Conservation (phyloP, 2,329 filamentous ascomycete genomes). For the Pestalotiopsis sp. region DNA sequence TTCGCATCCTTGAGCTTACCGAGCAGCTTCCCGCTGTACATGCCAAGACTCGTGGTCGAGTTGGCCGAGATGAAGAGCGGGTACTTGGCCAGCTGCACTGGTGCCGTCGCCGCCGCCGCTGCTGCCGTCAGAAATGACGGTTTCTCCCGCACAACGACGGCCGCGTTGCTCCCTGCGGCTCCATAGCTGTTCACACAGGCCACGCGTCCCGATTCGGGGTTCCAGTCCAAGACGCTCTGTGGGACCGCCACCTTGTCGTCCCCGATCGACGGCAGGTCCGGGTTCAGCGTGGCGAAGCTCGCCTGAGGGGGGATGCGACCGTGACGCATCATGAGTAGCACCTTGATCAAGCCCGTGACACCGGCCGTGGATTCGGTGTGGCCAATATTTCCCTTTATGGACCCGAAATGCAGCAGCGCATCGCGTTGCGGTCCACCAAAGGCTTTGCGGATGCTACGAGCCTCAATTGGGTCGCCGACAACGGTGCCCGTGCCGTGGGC, state of each 20-base stretch:
- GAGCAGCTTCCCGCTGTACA: constrained; percentile 3
- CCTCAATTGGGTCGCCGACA: constrained; percentile 33
- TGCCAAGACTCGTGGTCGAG: not conserved
- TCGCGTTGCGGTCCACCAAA: constrained; percentile 5
- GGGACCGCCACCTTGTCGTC: constrained; percentile 1
- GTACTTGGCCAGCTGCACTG: not conserved
- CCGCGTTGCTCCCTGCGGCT: constrained; percentile 19
- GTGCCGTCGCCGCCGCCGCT: not conserved
- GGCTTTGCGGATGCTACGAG: constrained; percentile 13
- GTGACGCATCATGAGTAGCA: constrained; percentile 18
- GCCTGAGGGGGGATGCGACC: constrained; percentile 17
- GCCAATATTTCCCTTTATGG: constrained; percentile 26
- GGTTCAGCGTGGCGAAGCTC: constrained; percentile 7
- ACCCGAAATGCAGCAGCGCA: constrained; percentile 18
- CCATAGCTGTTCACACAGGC: constrained; percentile 20
- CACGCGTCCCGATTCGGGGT: not conserved
- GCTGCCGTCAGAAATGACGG: not conserved
- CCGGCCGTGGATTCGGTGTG: constrained; percentile 21
- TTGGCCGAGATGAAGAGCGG: constrained; percentile 4
- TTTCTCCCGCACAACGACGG: constrained; percentile 12
- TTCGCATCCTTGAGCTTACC: not conserved
- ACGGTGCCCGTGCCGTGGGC: constrained; percentile 45
- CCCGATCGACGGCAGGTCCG: not conserved
- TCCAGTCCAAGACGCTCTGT: not conserved
- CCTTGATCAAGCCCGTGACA: constrained; percentile 19